A percentile compares a stretch with the other conserved stretches of the same genome.
These are phyloP conservation scores for Phytophthora syringae DNA, from an alignment of 352 stramenopile species.

Conservation along the genomic window DNA sequence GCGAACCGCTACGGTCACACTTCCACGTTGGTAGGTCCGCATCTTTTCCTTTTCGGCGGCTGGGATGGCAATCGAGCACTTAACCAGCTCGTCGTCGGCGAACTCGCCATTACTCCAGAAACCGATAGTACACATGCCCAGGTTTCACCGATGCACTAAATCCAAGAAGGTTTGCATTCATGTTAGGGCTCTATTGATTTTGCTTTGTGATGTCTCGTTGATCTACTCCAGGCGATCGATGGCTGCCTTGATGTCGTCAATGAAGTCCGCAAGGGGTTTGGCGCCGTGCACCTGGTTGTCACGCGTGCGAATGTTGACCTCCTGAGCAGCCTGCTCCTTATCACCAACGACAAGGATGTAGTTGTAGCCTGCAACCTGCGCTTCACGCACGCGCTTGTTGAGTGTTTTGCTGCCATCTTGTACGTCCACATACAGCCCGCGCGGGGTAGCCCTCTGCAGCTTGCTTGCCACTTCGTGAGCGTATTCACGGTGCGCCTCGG, in stretches of 20 bases:
- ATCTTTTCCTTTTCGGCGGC: slow-evolving; percentile 81
- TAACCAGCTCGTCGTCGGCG: slow-evolving; percentile 75
- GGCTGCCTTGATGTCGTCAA: slow-evolving; percentile 57
- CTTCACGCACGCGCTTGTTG: slow-evolving; percentile 85
- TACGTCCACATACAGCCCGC: slow-evolving; percentile 70
- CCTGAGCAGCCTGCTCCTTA: slow-evolving; percentile 55
- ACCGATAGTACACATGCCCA: slow-evolving; percentile 5
- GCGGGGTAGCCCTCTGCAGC: slow-evolving; percentile 44
- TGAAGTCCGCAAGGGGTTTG: slow-evolving; percentile 60
- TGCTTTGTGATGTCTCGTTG: slow-evolving; percentile 9
- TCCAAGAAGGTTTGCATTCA: slow-evolving; percentile 14
- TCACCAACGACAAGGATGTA: slow-evolving; percentile 87
- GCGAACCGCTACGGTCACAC: slow-evolving; percentile 80
- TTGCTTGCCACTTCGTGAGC: slow-evolving; percentile 54
- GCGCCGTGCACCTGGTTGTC: slow-evolving; percentile 85
- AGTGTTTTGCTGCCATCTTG: slow-evolving; percentile 82
- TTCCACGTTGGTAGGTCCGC: slow-evolving; percentile 61
- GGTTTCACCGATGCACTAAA: slow-evolving; percentile 17
- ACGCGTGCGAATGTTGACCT: slow-evolving; percentile 83
- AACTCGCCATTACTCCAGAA: slow-evolving; percentile 40
- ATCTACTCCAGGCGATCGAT: slow-evolving; percentile 72
- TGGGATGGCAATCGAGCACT: slow-evolving; percentile 86
- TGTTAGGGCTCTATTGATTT: slow-evolving; percentile 34
- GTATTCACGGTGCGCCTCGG: slow-evolving; percentile 71
- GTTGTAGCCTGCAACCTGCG: slow-evolving; percentile 83